Evolutionary conservation across 2,329 filamentous ascomycete species (phyloP), one percentile per base, ranked within the genome.

Genomic region (Leptographium wingfieldii): DNA sequence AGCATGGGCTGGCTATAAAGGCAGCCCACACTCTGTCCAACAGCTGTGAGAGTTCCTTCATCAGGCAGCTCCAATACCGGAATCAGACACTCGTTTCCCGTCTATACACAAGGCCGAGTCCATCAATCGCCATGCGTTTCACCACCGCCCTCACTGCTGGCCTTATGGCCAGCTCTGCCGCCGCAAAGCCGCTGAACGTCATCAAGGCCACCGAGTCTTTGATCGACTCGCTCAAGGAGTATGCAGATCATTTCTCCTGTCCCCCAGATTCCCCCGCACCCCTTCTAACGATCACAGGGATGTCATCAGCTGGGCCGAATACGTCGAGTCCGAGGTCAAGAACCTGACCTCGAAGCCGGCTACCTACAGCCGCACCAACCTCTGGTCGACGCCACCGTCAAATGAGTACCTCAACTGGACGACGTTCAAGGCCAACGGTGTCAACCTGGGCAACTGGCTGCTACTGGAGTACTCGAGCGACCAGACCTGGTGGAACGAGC

Each of bases 341-440:
- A 22, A 10, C 9, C 22, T 49, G 46, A 51, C 48, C 48, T 51
- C 48, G 9, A 51, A 51, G 48, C 48, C 48, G 48, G 22, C 48
- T 11, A 51, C 48, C 6, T 6, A 51, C 48, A 29, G 10, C 25
- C 48, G 48, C 22, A 12, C 48, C 1, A 51, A 51, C 48, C 48
- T 14, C 22, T 51, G 48, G 48, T 51, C 48, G 11, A 5, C 2
- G 25, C 48, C 48, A 10, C 48, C 48, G 48, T 2, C 22, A 2
- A 27, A 29, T 10, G 1, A 55, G 38, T 59, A 59, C 58, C 29
- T 59, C 11, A 46, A 59, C 53, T 59, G 58, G 58, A 51, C 29
- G 43, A 59, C 58, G 6, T 59, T 59, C 53, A 59, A 59, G 58
- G 58, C 58, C 53, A 59, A 59, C 58, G 58, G 58, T 14, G 58